Evolutionary conservation across 176 grass and related monocot species (phyloP).

Genomic region (Rhynchospora pubera): DNA sequence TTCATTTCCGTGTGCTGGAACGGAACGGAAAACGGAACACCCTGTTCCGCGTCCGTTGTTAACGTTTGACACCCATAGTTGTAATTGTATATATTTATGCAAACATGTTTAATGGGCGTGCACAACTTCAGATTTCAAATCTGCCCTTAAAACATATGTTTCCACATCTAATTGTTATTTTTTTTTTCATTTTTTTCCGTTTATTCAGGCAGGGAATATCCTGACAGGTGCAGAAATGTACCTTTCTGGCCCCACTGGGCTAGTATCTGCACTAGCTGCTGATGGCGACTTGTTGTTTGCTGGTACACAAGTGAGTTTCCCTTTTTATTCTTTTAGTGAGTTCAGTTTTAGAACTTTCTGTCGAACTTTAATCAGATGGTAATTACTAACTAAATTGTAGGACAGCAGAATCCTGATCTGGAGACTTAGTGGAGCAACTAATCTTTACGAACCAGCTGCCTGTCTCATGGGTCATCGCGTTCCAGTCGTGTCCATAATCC

Average conservation of each 20-base stretch:
- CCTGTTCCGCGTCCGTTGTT: too few species aligned
- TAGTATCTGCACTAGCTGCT: too few species aligned
- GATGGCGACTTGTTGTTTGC: conserved; percentile 80
- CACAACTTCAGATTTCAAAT: too few species aligned
- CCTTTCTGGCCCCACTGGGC: conserved; percentile 76
- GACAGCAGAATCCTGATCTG: conserved; percentile 85
- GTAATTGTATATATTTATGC: too few species aligned
- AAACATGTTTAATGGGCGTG: too few species aligned
- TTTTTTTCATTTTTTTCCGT: too few species aligned
- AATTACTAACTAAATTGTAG: conserved; percentile 31
- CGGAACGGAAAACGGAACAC: too few species aligned
- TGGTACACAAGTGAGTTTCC: conserved; percentile 59
- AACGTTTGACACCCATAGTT: too few species aligned
- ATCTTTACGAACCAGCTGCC: conserved; percentile 74
- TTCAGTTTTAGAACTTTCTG: neutral
- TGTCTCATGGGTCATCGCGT: conserved; percentile 62
- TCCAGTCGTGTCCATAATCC: too few species aligned
- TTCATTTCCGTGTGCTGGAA: too few species aligned
- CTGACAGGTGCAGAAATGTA: conserved; percentile 60
- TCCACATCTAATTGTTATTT: neutral
- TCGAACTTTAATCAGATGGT: neutral
- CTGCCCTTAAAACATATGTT: neutral
- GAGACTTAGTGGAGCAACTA: conserved; percentile 56
- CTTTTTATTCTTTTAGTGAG: neutral
- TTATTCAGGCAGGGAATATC: conserved; percentile 70